Conservation (phyloP, 1,284 basidiomycete genomes). For the Moesziomyces sp. region DNA sequence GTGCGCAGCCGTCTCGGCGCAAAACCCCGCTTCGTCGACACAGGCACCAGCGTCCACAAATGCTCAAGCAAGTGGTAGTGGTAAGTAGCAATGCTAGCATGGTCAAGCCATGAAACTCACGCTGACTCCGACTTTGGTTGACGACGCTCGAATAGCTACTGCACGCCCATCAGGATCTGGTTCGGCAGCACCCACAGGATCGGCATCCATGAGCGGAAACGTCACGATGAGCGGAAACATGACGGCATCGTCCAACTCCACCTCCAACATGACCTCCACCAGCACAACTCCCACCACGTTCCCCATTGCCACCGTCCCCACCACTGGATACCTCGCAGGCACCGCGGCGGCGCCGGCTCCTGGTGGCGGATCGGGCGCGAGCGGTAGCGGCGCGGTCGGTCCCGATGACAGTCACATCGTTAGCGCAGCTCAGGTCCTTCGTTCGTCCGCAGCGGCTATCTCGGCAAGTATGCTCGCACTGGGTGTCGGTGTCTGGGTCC, state of each 20-base stretch:
- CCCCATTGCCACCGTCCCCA: conserved; percentile 40
- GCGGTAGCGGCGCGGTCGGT: conserved; percentile 20
- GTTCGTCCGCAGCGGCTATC: conserved; percentile 13
- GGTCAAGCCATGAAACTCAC: not conserved
- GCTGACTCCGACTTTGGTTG: conserved; percentile 1
- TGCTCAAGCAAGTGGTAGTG: conserved; percentile 15
- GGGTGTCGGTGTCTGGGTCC: conserved; percentile 24
- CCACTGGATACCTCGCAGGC: conserved; percentile 42
- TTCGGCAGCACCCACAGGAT: conserved; percentile 16
- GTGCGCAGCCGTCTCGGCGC: conserved; percentile 30
- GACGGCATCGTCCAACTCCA: conserved; percentile 7
- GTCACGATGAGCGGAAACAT: conserved; percentile 11
- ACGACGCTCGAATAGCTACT: conserved; percentile 9
- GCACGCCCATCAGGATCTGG: conserved; percentile 18
- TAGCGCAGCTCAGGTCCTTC: conserved; percentile 24
- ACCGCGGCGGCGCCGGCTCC: conserved; percentile 41
- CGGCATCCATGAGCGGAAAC: conserved; percentile 13
- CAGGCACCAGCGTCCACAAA: conserved; percentile 14
- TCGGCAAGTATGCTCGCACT: conserved; percentile 26
- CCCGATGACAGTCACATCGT: conserved; percentile 42
- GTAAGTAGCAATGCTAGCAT: conserved; percentile 11
- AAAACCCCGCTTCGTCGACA: conserved; percentile 33
- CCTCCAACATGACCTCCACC: conserved; percentile 8
- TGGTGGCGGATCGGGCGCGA: conserved; percentile 18
- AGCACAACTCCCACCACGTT: conserved; percentile 44